A percentile compares a stretch with the other conserved stretches of the same genome.
phyloP scores from a whole-genome alignment of 2,329 filamentous ascomycete species.

The Penicillium brevicompactum region DNA sequence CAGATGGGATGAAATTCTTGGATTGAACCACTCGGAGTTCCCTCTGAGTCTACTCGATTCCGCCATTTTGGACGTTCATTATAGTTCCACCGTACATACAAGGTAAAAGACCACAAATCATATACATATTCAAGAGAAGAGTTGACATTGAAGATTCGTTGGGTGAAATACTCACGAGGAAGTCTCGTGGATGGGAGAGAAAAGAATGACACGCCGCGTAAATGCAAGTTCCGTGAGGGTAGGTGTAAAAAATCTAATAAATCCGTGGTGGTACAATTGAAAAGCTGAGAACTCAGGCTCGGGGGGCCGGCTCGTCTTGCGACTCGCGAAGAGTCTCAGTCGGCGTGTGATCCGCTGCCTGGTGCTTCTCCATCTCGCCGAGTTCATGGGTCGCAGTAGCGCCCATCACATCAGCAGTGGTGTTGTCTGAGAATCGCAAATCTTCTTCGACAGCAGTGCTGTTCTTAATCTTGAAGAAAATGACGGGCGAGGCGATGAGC shows the following conservation, averaged over 20 bases:
- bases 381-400: conserved; percentile 18
- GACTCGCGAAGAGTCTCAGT: conserved; percentile 4
- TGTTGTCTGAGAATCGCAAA: conserved; percentile 82
- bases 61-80: background rate
- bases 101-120: background rate
- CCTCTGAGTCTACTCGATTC: too few relatives aligned
- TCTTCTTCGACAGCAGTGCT: conserved; percentile 81
- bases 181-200: too few relatives aligned
- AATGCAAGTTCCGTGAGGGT: conserved; percentile 11
- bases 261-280: conserved; percentile 8
- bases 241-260: conserved; percentile 4
- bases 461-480: conserved; percentile 78
- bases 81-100: background rate
- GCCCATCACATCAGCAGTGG: conserved; percentile 65
- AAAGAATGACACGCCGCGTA: conserved; percentile 14
- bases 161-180: background rate
- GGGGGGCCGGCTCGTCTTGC: conserved; percentile 11
- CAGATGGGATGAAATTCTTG: too few relatives aligned
- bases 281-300: conserved; percentile 3
- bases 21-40: too few relatives aligned
- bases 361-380: conserved; percentile 21
- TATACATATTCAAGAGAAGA: conserved; percentile 2
- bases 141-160: conserved; percentile 1
- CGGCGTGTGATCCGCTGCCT: conserved; percentile 2
- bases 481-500: conserved; percentile 74